Evolutionary conservation across 2,329 filamentous ascomycete species (phyloP).

Genomic region (Beauveria sp.): DNA sequence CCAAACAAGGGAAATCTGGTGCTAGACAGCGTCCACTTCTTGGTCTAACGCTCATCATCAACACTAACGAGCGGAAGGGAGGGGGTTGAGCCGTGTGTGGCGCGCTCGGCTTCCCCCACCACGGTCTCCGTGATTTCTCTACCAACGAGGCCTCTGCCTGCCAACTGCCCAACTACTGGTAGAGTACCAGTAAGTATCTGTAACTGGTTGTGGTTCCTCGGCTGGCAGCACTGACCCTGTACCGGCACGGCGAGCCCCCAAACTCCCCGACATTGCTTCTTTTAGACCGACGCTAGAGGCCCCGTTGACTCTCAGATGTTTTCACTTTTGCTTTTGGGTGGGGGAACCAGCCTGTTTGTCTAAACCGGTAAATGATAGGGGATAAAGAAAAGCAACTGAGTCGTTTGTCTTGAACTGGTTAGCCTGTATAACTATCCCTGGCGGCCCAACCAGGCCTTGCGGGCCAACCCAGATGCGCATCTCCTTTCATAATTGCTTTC

Average conservation of each 20-base stretch:
- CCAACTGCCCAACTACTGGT: too few species aligned
- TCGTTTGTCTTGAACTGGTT: background rate
- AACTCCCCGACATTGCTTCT: slow-evolving; percentile 6
- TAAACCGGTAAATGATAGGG: background rate
- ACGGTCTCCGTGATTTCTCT: too few species aligned
- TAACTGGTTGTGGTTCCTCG: background rate
- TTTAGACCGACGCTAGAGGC: background rate
- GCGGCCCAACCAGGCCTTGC: background rate
- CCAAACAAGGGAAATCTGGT: background rate
- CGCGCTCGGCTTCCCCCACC: background rate
- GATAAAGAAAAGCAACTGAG: slow-evolving; percentile 6
- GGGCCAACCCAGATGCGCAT: slow-evolving; percentile 3
- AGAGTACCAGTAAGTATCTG: too few species aligned
- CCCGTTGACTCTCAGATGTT: slow-evolving; percentile 9
- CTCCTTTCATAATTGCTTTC: background rate
- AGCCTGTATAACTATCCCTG: background rate
- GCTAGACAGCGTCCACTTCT: background rate
- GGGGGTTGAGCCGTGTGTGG: background rate
- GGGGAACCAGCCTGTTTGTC: background rate
- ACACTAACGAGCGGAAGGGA: background rate
- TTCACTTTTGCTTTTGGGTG: slow-evolving; percentile 2
- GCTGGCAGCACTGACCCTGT: background rate
- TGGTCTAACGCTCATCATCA: background rate
- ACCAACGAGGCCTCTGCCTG: too few species aligned
- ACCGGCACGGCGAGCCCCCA: background rate